Base-by-base conservation (phyloP, 1,284 basidiomycete species). In the Phellopilus nigrolimitatus region DNA sequence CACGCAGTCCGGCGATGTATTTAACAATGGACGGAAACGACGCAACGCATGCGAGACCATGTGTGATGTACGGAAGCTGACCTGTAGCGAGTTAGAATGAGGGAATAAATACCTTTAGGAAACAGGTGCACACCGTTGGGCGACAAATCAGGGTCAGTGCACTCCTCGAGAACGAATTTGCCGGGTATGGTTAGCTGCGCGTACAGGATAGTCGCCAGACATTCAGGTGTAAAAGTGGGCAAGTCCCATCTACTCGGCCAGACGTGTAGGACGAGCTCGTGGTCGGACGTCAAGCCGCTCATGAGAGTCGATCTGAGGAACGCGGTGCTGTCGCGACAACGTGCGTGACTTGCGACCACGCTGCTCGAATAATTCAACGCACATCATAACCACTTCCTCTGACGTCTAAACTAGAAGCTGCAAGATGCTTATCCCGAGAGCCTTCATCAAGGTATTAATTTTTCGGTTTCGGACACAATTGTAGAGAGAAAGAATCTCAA, bases 81-180 rank as follows among this genome's bases (percentile, higher is more conserved):
- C 88, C 86, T 89, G 54, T 43, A 51, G 24, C 47, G 24, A 38
- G 24, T 51, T 25, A 36, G 43, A 5, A 41, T n/a, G 21, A 22
- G 40, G 36, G 34, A 51, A 15, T 19, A 33, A 7, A 15, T 19
- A 7, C 47, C 5, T 12, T 27, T 34, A 19, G 28, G 48, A 46
- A 19, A 44, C 58, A 57, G 67, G 65, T 56, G 56, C 79, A 65
- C 65, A 84, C 88, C 88, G 60, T 73, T 80, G n/a, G 86, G 84
- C 53, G 87, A 88, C n/a, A 74, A 56, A 66, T 88, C 85, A 5
- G 85, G 81, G 62, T 86, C 79, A 12, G 74, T 73, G 59, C 77
- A 83, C 64, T 82, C 76, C 34, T 71, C 68, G 27, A 90, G 65
- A 13, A 66, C 65, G 65, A 84, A 90, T 57, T 75, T 69, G 9